Percentiles rank a stretch among this genome's conserved stretches.
Evolutionary conservation across 495 filamentous ascomycete genomes (phyloP).

Genomic region (Podospora tetraspora): DNA sequence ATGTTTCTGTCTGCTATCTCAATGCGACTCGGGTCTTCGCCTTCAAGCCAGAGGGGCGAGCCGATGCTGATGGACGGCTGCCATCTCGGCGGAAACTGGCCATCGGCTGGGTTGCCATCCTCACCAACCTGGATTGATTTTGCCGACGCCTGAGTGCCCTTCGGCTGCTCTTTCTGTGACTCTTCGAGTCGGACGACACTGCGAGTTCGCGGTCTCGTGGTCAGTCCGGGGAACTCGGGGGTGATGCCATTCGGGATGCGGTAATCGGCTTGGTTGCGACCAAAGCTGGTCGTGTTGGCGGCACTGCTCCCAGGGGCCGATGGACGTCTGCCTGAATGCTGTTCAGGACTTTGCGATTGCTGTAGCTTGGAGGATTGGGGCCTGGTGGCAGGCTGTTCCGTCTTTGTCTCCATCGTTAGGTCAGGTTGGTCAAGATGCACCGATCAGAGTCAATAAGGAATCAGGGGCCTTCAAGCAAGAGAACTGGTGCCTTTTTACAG

Average conservation of each 20-base stretch:
- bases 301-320: background rate
- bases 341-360: background rate
- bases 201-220: constrained; percentile 11
- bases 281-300: constrained; percentile 11
- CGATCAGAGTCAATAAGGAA: background rate
- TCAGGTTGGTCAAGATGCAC: background rate
- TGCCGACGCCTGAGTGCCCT: background rate
- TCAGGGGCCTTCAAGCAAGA: background rate
- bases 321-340: background rate
- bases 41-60: constrained; percentile 22
- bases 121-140: background rate
- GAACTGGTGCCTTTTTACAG: background rate
- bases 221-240: background rate
- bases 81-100: constrained; percentile 14
- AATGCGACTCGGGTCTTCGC: constrained; percentile 37
- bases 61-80: constrained; percentile 22
- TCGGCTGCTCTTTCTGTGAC: background rate
- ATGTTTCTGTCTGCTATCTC: constrained; percentile 38
- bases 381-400: background rate
- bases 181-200: constrained; percentile 12
- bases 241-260: background rate
- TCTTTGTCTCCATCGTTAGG: background rate
- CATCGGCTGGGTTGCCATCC: background rate
- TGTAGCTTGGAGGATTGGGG: background rate
- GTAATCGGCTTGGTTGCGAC: constrained; percentile 10